Evolutionary conservation across 129 eudicot genomes (phyloP), one percentile per base, ranked within the genome.

Genomic region (Flaveria bidentis): DNA sequence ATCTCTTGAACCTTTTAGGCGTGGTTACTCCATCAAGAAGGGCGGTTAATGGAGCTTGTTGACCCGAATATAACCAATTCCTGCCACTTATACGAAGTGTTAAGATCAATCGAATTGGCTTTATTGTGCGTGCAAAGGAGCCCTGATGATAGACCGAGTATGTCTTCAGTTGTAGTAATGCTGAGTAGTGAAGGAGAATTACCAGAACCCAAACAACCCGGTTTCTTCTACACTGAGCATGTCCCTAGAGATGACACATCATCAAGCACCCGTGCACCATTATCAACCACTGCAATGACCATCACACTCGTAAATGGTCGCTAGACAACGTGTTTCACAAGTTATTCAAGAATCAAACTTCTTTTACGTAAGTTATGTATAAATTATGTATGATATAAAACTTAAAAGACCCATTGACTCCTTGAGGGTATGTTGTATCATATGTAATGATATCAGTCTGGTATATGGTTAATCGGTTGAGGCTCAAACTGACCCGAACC

Each of bases 71-170:
- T 82, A 67, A 58, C 71, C 1, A 67, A 82, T 17, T 83, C 86
- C 0, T 78, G 75, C 41, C 63, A 75, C 53, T 7, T 72, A 55
- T 58, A 46, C 61, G 82, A 85, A 62, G 76, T 85, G 72, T n/a
- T 82, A 61, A 61, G 92, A 70, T 66, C 86, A 65, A 77, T 77
- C 23, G 84, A 85, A 25, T 14, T 87, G 5, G 89, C 78, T 0
- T 52, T 87, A 25, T 45, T 87, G 46, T 87, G 92, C 36, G 89
- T 80, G 12, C 92, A 87, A 67, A 84, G 85, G 36, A 46, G 47
- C 74, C 85, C 84, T 0, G 80, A 77, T 61, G 89, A 85, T n/a
- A 82, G 92, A 60, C 92, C 87, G 18, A 85, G 28, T 63, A 87
- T 85, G 92, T 76, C 84, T 10, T 47, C 83, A 0, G 89, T 82